Percentiles rank a stretch among this genome's conserved stretches.
These are phyloP conservation scores for Wickerhamomyces bovis DNA, from an alignment of 805 yeast species.

Conservation along the genomic window DNA sequence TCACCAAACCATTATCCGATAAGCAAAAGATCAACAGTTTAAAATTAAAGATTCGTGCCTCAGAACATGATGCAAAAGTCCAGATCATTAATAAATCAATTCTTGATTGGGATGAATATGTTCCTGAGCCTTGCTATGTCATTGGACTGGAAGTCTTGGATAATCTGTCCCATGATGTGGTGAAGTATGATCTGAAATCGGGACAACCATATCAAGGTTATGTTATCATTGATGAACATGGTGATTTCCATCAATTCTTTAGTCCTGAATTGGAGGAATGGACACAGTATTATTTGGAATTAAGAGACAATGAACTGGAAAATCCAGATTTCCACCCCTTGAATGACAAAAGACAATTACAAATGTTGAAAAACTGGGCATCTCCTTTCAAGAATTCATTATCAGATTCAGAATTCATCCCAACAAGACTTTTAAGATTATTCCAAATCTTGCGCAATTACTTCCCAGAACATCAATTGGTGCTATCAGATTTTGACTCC, in stretches of 20 bases:
- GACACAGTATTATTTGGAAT: slow-evolving; percentile 47
- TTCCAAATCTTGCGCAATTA: slow-evolving; percentile 53
- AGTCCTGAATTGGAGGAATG: slow-evolving; percentile 54
- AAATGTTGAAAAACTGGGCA: slow-evolving; percentile 41
- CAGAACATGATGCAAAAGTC: slow-evolving; percentile 50
- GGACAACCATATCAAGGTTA: slow-evolving; percentile 72
- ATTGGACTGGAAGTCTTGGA: slow-evolving; percentile 81
- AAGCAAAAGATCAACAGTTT: slow-evolving; percentile 21
- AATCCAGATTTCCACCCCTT: slow-evolving; percentile 49
- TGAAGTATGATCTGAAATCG: slow-evolving; percentile 64
- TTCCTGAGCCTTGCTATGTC: slow-evolving; percentile 65
- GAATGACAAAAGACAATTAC: slow-evolving; percentile 37
- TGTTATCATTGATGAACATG: slow-evolving; percentile 63
- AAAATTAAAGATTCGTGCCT: slow-evolving; percentile 10
- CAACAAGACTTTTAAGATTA: slow-evolving; percentile 66
- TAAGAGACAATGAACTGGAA: slow-evolving; percentile 23
- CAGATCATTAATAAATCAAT: slow-evolving; percentile 69
- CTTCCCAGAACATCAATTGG: slow-evolving; percentile 73
- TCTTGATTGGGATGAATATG: slow-evolving; percentile 60
- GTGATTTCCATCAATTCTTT: slow-evolving; percentile 72
- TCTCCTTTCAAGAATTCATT: slow-evolving; percentile 64
- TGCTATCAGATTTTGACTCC: slow-evolving; percentile 59
- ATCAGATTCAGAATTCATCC: slow-evolving; percentile 68
- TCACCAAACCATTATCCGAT: slow-evolving; percentile 20
- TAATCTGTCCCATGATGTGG: slow-evolving; percentile 76